Percentiles rank a stretch among this genome's conserved stretches.
Evolutionary conservation across 202 grass and related monocot genomes (phyloP).

Genomic region (Cymbopogon flexuosus): DNA sequence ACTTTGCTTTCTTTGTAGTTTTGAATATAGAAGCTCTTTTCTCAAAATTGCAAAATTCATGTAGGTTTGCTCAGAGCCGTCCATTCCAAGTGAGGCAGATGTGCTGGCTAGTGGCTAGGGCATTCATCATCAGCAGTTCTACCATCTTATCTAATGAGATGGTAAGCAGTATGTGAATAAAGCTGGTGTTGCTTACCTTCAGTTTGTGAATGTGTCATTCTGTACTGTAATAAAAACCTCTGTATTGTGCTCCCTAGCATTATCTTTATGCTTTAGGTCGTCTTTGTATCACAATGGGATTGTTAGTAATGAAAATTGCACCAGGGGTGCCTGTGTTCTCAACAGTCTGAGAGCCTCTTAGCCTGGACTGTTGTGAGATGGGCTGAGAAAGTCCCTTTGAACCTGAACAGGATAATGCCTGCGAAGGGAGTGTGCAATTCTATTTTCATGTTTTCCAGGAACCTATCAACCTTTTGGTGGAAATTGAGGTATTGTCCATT

Average conservation of each 20-base stretch:
- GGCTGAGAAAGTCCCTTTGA: slow-evolving; percentile 99
- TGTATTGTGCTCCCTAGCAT: slow-evolving; percentile 24
- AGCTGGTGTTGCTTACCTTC: slow-evolving; percentile 43
- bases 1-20: background rate
- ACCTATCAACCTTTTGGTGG: slow-evolving; percentile 40
- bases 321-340: slow-evolving; percentile 86
- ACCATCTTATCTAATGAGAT: slow-evolving; percentile 45
- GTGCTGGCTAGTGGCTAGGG: background rate
- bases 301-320: slow-evolving; percentile 86
- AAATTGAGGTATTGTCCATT: slow-evolving; percentile 17
- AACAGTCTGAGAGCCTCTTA: slow-evolving; percentile 33
- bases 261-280: background rate
- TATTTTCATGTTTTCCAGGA: slow-evolving; percentile 65
- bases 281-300: slow-evolving; percentile 35
- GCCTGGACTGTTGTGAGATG: slow-evolving; percentile 51
- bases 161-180: slow-evolving; percentile 83
- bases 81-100: slow-evolving; percentile 8
- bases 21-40: background rate
- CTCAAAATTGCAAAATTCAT: slow-evolving; percentile 27
- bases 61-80: slow-evolving; percentile 31
- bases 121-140: slow-evolving; percentile 28
- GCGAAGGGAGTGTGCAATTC: slow-evolving; percentile 97
- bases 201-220: slow-evolving; percentile 38
- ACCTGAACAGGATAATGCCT: slow-evolving; percentile 99
- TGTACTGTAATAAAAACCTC: slow-evolving; percentile 54